Evolutionary conservation across 257 asterid genomes (phyloP).

Genomic region (Fraxinus quadrangulata): DNA sequence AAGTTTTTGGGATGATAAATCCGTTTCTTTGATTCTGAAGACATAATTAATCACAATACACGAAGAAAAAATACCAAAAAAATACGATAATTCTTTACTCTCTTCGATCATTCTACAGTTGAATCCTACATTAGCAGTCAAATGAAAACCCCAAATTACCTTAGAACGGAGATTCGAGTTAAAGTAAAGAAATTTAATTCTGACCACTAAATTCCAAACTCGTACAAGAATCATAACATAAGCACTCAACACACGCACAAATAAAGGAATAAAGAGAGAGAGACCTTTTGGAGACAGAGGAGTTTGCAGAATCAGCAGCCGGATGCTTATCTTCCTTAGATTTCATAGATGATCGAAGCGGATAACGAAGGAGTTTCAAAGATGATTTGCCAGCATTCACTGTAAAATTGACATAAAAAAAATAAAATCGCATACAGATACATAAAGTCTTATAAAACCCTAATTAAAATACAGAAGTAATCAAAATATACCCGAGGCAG

Average conservation of each 20-base stretch:
- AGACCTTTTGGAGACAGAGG: slow-evolving; percentile 60
- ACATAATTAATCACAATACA: neutral
- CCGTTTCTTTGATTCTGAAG: neutral
- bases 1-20: neutral
- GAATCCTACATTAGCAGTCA: neutral
- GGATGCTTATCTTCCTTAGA: slow-evolving; percentile 70
- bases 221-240: neutral
- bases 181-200: neutral
- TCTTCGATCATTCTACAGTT: neutral
- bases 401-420: slow-evolving; percentile 3
- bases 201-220: neutral
- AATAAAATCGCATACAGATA: neutral
- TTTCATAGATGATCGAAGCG: slow-evolving; percentile 74
- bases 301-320: slow-evolving; percentile 53
- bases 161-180: neutral
- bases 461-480: neutral
- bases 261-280: neutral
- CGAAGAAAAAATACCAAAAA: neutral
- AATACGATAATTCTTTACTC: neutral
- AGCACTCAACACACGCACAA: neutral
- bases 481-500: slow-evolving; percentile 54
- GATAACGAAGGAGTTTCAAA: slow-evolving; percentile 81
- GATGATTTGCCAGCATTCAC: slow-evolving; percentile 45
- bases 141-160: neutral
- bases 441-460: neutral